phyloP scores from a whole-genome alignment of 768 basidiomycete species.

The Leccinum imitatum region DNA sequence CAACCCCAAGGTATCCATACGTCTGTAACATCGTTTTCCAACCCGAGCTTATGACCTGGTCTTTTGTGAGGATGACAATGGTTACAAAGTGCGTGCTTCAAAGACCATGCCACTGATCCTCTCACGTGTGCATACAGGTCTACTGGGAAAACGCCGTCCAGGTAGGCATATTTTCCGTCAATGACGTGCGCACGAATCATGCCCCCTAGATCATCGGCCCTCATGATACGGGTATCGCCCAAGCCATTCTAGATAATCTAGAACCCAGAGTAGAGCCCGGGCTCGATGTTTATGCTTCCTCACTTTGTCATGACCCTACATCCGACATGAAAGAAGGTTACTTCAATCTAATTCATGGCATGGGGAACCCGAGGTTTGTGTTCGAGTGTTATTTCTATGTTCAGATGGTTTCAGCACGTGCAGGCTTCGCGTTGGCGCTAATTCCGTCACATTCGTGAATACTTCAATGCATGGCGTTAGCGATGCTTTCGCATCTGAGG shows the following conservation, averaged over 20 bases:
- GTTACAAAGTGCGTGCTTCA: conserved; percentile 63
- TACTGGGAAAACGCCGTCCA: conserved; percentile 91
- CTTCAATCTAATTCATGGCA: conserved; percentile 39
- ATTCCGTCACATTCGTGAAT: conserved; percentile 65
- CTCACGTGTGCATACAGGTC: conserved; percentile 46
- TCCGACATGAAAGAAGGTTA: conserved; percentile 60
- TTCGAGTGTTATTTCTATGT: neutral
- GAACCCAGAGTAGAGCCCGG: conserved; percentile 49
- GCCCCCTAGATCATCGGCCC: conserved; percentile 72
- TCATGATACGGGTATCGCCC: conserved; percentile 76
- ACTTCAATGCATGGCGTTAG: conserved; percentile 93
- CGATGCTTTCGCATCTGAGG: conserved; percentile 56
- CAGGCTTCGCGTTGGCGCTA: conserved; percentile 11
- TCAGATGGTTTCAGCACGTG: neutral
- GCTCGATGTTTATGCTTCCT: conserved; percentile 36
- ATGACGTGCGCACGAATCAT: neutral
- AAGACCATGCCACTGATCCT: neutral
- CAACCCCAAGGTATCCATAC: conserved; percentile 71
- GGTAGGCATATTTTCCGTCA: conserved; percentile 36
- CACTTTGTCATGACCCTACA: conserved; percentile 56
- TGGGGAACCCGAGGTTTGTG: conserved; percentile 22
- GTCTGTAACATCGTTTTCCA: neutral
- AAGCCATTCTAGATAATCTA: conserved; percentile 59
- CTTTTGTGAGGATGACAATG: conserved; percentile 69
- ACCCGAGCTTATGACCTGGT: conserved; percentile 1